phyloP scores from a whole-genome alignment of 1,139 yeast species.

The Kazachstania sp. region DNA sequence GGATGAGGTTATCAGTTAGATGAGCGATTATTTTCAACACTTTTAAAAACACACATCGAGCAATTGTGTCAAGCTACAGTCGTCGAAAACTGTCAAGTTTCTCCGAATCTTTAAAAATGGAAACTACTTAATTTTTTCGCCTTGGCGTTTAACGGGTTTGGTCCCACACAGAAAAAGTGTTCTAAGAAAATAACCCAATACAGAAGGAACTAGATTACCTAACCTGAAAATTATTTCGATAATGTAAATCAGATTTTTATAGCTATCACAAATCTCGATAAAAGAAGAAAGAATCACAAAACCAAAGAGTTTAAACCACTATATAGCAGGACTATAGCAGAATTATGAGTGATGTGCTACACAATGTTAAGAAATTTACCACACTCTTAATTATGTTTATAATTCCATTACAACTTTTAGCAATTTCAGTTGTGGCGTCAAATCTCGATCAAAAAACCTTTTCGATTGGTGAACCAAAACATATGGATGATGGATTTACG shows the following conservation, averaged over 20 bases:
- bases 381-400: neutral
- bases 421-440: neutral
- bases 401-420: neutral
- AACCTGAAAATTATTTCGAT: neutral
- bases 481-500: conserved; percentile 34
- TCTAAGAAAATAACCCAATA: no score
- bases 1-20: no score
- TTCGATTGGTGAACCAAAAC: neutral
- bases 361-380: neutral
- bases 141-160: no score
- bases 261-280: no score
- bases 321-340: neutral
- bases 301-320: neutral
- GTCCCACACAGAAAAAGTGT: no score
- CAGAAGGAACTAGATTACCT: no score
- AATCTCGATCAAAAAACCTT: neutral
- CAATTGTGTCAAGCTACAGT: no score
- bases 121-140: no score
- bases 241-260: neutral
- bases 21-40: no score
- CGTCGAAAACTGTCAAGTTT: neutral
- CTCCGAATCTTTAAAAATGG: no score
- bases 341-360: neutral
- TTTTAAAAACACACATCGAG: no score
- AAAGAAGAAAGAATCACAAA: neutral